These are phyloP conservation scores for Metschnikowia vanudenii DNA, from an alignment of 805 yeast genomes.

Conservation along the genomic window DNA sequence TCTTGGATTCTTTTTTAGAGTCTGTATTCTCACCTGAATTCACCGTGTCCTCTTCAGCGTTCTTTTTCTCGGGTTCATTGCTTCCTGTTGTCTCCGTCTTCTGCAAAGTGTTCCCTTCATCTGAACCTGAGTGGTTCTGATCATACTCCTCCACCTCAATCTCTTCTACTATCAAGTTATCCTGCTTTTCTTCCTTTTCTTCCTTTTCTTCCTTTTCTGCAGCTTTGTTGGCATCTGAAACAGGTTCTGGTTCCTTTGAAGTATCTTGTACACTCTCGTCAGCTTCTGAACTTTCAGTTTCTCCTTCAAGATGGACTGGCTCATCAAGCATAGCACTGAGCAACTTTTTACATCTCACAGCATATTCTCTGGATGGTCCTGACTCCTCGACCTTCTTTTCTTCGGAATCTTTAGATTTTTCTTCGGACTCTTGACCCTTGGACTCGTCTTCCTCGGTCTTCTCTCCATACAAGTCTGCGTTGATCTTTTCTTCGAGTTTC, in stretches of 20 bases:
- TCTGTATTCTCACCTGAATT: conserved; percentile 31
- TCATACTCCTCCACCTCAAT: conserved; percentile 41
- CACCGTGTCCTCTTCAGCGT: conserved; percentile 19
- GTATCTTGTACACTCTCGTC: not conserved
- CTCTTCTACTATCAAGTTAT: conserved; percentile 41
- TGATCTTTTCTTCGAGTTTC: conserved; percentile 41
- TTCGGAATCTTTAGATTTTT: conserved; percentile 9
- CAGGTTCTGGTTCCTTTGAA: not conserved
- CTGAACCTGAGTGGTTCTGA: conserved; percentile 8
- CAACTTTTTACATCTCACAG: conserved; percentile 40
- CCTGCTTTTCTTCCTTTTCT: conserved; percentile 14
- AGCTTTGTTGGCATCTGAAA: not conserved
- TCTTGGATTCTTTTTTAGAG: conserved; percentile 15
- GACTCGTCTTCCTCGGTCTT: conserved; percentile 21
- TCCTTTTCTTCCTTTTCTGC: conserved; percentile 4
- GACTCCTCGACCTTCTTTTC: conserved; percentile 12
- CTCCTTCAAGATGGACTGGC: conserved; percentile 32
- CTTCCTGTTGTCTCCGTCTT: not conserved
- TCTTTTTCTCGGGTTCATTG: not conserved
- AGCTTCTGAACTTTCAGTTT: conserved; percentile 9
- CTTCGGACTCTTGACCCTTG: conserved; percentile 12
- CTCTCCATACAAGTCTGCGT: conserved; percentile 34
- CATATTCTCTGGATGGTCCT: conserved; percentile 36
- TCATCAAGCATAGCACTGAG: conserved; percentile 36
- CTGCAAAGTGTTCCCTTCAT: not conserved